A percentile compares a stretch with the other conserved stretches of the same genome.
Conservation (phyloP, 192 early-diverging fungal species). For the Coemansia biformis region DNA sequence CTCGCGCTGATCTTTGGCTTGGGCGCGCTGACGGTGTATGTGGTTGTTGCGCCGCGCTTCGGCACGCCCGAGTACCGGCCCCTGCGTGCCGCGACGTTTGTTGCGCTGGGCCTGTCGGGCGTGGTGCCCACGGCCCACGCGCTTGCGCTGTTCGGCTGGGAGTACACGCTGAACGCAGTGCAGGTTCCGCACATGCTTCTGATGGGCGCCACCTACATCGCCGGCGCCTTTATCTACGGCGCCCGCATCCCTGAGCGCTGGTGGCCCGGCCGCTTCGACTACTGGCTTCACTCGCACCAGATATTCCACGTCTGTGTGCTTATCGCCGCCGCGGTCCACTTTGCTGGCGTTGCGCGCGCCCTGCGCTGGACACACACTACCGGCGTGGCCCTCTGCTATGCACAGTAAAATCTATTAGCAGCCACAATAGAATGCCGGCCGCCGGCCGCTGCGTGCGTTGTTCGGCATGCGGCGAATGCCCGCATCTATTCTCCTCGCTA, state of each 20-base stretch:
- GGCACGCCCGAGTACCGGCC: constrained; percentile 69
- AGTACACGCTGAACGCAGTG: constrained; percentile 52
- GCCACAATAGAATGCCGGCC: too few relatives aligned
- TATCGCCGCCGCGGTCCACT: constrained; percentile 65
- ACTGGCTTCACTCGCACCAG: constrained; percentile 82
- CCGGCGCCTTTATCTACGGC: constrained; percentile 85
- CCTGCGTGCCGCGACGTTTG: constrained; percentile 72
- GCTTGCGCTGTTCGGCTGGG: constrained; percentile 61
- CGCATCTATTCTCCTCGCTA: too few relatives aligned
- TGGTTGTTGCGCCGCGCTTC: constrained; percentile 62
- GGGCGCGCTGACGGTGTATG: constrained; percentile 60
- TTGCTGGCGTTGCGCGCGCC: constrained; percentile 60
- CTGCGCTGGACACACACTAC: constrained; percentile 45
- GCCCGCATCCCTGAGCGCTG: constrained; percentile 75
- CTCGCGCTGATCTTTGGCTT: constrained; percentile 55
- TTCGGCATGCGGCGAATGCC: too few relatives aligned
- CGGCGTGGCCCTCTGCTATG: constrained; percentile 21
- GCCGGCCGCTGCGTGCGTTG: too few relatives aligned
- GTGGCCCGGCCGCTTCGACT: constrained; percentile 79
- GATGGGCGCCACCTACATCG: constrained; percentile 75
- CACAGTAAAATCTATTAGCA: neutral
- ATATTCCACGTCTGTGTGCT: constrained; percentile 86
- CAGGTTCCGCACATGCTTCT: constrained; percentile 57
- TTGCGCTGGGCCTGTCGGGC: constrained; percentile 71
- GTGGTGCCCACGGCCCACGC: constrained; percentile 70